Percentiles rank a stretch among this genome's conserved stretches.
Conservation (phyloP, 148 eudicot genomes). For the Talinum fruticosum region DNA sequence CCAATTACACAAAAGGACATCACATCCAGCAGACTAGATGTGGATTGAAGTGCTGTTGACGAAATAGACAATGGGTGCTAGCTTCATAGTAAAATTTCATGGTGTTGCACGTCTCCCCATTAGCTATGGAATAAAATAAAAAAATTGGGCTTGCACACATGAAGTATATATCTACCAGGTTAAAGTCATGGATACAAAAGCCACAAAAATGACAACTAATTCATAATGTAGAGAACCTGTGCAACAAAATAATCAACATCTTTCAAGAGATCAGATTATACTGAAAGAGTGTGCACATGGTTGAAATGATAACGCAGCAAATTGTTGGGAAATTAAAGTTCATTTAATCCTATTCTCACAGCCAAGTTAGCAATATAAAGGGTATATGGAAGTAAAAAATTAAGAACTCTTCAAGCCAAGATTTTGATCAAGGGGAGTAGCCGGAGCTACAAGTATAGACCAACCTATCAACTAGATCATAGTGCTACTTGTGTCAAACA, state of each 20-base stretch:
- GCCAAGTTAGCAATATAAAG: not conserved
- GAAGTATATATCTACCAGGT: not conserved
- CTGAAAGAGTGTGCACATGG: not conserved
- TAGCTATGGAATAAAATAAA: not conserved
- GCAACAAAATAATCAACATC: not conserved
- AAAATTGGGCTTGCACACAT: not conserved
- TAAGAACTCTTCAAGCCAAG: not conserved
- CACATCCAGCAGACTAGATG: no score
- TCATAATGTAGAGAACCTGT: not conserved
- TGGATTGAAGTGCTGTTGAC: not conserved
- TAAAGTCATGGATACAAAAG: not conserved
- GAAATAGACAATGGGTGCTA: not conserved
- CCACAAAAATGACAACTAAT: not conserved
- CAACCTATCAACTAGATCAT: not conserved
- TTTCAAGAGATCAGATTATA: not conserved
- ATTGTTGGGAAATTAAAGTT: not conserved
- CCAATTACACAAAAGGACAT: conserved; percentile 1
- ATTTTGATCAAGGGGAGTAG: not conserved
- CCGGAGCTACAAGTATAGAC: not conserved
- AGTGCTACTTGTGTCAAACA: not conserved
- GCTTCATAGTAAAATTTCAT: not conserved
- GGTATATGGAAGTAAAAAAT: not conserved
- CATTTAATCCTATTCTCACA: not conserved
- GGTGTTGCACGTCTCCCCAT: not conserved
- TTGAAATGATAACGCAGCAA: not conserved